Evolutionary conservation across 2,329 filamentous ascomycete genomes (phyloP), one percentile per base, ranked within the genome.

Genomic region (Geosmithia putterillii): DNA sequence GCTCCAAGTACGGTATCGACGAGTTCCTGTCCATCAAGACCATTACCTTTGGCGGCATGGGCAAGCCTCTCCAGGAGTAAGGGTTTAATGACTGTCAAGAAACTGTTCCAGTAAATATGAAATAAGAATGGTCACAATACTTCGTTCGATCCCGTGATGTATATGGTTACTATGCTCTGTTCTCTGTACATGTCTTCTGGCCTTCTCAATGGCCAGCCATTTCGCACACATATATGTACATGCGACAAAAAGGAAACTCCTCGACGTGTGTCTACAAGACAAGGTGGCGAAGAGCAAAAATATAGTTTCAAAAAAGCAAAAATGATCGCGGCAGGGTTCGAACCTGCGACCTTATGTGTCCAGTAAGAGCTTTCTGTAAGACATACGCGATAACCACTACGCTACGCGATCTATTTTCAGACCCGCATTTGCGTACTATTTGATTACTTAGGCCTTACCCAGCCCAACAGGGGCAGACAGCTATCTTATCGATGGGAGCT

Each of bases 1-100:
- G 86, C 8, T 83, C 81, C 49, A 74, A 79, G 58, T 84, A 88
- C 47, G 85, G 85, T 15, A 79, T 88, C 48, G 76, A 79, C 14
- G 86, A 90, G 63, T 90, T 87, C 57, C 71, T 81, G 56, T 64
- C 75, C 37, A 83, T 82, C 50, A 90, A 90, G 71, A 84, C 73
- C 56, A 54, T 66, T 32, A 66, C 73, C 10, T 69, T 63, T 45
- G 74, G 73, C 15, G 73, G 72, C 7, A 73, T 76, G 68, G 67
- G 65, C 37, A 66, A 73, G 62, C 64, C 70, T n/a, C 56, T 78
- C 47, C 71, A 78, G 56, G 62, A 36, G 15, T 43, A 23, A 43
- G 38, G 7, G 38, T 10, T 3, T 15, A 41, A 4, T 15, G 23
- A 23, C 18, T 4, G 22, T 22, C 15, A 18, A 15, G 21, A 41